Evolutionary conservation across 129 eudicot species (phyloP).

Genomic region (Ambrosia artemisiifolia): DNA sequence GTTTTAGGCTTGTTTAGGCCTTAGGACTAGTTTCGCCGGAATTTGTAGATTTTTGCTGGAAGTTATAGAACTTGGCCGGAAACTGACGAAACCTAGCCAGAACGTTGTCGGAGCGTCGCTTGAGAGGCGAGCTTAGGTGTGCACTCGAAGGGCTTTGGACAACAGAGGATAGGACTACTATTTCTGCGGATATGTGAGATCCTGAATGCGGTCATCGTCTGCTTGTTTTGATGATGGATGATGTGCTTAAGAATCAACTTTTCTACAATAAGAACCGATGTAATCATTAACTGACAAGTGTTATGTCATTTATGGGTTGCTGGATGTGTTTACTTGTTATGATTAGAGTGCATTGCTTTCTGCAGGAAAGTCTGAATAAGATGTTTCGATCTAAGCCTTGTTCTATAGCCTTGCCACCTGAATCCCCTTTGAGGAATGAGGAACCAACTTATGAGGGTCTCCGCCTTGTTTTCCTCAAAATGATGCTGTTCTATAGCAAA

Average conservation of each 20-base stretch:
- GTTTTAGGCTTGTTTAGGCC: too few relatives aligned
- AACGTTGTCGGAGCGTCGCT: too few relatives aligned
- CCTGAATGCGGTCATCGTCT: neutral
- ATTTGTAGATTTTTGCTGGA: too few relatives aligned
- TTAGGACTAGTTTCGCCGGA: too few relatives aligned
- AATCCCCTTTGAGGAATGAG: slow-evolving; percentile 31
- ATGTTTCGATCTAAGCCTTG: slow-evolving; percentile 33
- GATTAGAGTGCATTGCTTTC: slow-evolving; percentile 15
- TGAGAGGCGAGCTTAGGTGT: too few relatives aligned
- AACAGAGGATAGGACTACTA: neutral
- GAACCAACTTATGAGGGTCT: slow-evolving; percentile 68
- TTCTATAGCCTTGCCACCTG: slow-evolving; percentile 44
- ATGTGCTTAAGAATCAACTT: neutral
- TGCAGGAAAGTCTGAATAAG: slow-evolving; percentile 36
- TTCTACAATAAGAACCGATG: neutral
- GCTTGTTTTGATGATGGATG: slow-evolving; percentile 1
- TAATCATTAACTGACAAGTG: neutral
- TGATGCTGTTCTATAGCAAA: slow-evolving; percentile 79
- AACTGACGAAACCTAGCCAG: too few relatives aligned
- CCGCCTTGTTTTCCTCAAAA: slow-evolving; percentile 52
- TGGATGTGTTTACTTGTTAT: slow-evolving; percentile 12
- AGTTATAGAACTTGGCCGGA: too few relatives aligned
- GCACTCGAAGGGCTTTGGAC: too few relatives aligned
- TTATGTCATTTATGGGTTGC: neutral
- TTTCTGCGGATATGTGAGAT: neutral